Evolutionary conservation across 495 filamentous ascomycete species (phyloP).

Genomic region (Daldinia bambusicola): DNA sequence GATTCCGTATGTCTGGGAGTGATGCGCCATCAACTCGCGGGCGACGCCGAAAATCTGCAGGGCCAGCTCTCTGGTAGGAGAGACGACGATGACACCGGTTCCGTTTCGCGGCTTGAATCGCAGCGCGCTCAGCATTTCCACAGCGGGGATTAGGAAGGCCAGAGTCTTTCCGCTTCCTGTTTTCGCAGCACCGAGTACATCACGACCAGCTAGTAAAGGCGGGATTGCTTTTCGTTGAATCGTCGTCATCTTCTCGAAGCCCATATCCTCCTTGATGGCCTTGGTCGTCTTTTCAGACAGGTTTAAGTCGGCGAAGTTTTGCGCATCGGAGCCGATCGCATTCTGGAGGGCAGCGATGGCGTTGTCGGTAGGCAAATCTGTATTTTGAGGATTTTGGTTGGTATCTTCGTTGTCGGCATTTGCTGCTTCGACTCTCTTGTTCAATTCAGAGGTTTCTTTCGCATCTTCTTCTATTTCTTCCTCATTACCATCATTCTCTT

Average conservation of each 20-base stretch:
- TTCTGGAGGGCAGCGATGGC: conserved; percentile 44
- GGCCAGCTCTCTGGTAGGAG: conserved; percentile 88
- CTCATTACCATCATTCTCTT: conserved; percentile 38
- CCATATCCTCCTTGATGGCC: conserved; percentile 85
- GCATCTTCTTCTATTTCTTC: conserved; percentile 33
- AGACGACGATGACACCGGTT: conserved; percentile 87
- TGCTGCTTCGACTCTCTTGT: conserved; percentile 42
- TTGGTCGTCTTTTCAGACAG: conserved; percentile 87
- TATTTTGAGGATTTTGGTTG: conserved; percentile 37
- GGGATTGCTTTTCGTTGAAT: conserved; percentile 92
- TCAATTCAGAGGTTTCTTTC: conserved; percentile 34
- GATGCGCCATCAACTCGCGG: conserved; percentile 80
- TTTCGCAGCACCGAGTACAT: conserved; percentile 96
- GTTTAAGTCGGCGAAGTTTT: conserved; percentile 80
- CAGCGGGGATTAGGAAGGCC: conserved; percentile 91
- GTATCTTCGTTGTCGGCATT: conserved; percentile 45
- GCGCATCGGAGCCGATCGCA: conserved; percentile 48
- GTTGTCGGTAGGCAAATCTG: conserved; percentile 32
- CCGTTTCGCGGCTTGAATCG: conserved; percentile 83
- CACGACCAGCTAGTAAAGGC: conserved; percentile 83
- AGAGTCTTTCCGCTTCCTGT: conserved; percentile 97
- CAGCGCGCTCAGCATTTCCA: conserved; percentile 92
- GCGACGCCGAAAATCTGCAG: conserved; percentile 97
- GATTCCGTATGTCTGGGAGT: conserved; percentile 93
- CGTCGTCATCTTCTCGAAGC: conserved; percentile 94